Evolutionary conservation across 176 grass and related monocot species (phyloP), one percentile per base, ranked within the genome.

Genomic region (Carex myosuroides): DNA sequence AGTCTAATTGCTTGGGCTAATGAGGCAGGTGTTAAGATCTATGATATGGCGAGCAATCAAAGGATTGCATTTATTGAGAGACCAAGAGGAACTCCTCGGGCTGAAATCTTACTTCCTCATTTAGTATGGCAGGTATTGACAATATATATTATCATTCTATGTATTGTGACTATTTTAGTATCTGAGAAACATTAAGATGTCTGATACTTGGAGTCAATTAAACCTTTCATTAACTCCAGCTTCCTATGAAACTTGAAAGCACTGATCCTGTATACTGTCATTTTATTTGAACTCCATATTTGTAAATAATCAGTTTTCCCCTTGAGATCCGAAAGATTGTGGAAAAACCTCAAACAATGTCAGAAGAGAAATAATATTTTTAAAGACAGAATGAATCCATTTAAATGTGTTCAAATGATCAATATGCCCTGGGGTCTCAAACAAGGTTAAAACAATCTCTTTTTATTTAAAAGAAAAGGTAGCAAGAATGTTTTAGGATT

Each of bases 1-100:
- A 94, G 87, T 85, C 91, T 95, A 35, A 92, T 99, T 90, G 96
- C 93, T 85, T 99, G 93, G 93, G 93, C 91, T 83, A 99, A 93
- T 81, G 90, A 99, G 89, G 88, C 83, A 79, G 96, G 96, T 39
- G 93, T 95, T 55, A 99, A 99, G 90, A 90, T 99, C 71, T 94
- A 95, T 94, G 93, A 95, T 84, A 95, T 93, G 93, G 92, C 87
- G 71, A 92, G 81, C 48, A 90, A 92, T 86, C 94, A 90, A 89
- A 86, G 93, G 62, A 92, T 99, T 80, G 88, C 93, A 88, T 99
- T 93, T 84, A 94, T 99, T 93, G 96, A 99, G 85, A 87, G 88
- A 77, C 93, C 96, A 54, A 91, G 90, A 84, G 96, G 93, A 85
- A 99, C 87, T 81, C 88, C 87, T 63, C 88, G 88, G 2, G 85